Evolutionary conservation across 148 eudicot species (phyloP).

Genomic region (Pouteria glomerata): DNA sequence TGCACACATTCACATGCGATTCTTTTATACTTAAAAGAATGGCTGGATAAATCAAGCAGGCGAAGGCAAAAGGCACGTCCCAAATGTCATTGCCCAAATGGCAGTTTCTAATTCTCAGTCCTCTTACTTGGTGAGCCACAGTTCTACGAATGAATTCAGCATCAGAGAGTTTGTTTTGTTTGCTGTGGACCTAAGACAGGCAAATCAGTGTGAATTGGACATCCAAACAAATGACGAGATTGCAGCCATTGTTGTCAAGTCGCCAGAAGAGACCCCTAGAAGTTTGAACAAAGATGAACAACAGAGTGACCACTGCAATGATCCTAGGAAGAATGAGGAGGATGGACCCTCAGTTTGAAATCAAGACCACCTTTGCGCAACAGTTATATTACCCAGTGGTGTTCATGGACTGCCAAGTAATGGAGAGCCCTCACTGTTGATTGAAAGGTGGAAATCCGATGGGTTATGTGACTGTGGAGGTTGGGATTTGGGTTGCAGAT

Average conservation of each 20-base stretch:
- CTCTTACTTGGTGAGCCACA: constrained; percentile 15
- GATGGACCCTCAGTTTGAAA: background rate
- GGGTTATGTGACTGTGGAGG: constrained; percentile 96
- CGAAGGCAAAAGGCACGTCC: constrained; percentile 39
- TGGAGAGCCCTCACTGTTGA: constrained; percentile 67
- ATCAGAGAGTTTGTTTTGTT: constrained; percentile 61
- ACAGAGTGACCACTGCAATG: background rate
- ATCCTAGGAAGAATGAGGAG: background rate
- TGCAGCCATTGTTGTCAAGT: constrained; percentile 69
- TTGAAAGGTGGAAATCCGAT: constrained; percentile 74
- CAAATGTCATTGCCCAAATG: constrained; percentile 77
- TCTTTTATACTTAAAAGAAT: constrained; percentile 64
- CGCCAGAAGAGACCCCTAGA: constrained; percentile 21
- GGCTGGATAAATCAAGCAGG: constrained; percentile 57
- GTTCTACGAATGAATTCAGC: constrained; percentile 13
- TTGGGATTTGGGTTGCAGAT: constrained; percentile 91
- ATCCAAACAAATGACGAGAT: constrained; percentile 59
- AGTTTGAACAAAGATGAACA: constrained; percentile 9
- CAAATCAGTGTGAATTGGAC: constrained; percentile 39
- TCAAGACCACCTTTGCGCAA: constrained; percentile 24
- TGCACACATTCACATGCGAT: too few relatives aligned
- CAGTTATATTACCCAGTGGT: constrained; percentile 78
- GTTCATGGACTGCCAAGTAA: constrained; percentile 69
- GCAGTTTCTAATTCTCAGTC: constrained; percentile 42
- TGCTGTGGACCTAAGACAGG: constrained; percentile 38